A percentile compares a stretch with the other conserved stretches of the same genome.
Evolutionary conservation across 2,329 filamentous ascomycete species (phyloP).

Genomic region (Myriosclerotinia scirpicola): DNA sequence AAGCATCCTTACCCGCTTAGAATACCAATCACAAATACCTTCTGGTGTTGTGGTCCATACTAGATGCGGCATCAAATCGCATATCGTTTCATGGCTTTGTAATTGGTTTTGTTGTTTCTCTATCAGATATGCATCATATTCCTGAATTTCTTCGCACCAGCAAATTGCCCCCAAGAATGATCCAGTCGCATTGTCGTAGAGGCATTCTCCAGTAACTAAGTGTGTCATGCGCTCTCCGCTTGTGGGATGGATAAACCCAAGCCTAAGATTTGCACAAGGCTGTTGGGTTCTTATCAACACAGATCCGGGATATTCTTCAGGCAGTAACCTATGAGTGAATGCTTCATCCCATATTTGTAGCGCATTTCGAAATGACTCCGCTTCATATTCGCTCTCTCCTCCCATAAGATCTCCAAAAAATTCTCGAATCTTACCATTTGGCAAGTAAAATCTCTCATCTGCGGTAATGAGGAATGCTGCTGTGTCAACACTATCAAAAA

Average conservation of each 20-base stretch:
- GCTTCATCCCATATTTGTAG: slow-evolving; percentile 32
- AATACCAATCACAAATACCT: slow-evolving; percentile 32
- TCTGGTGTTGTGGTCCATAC: slow-evolving; percentile 32
- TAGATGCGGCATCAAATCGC: slow-evolving; percentile 34
- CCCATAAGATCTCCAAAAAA: slow-evolving; percentile 30
- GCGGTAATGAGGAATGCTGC: slow-evolving; percentile 29
- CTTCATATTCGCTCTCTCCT: slow-evolving; percentile 26
- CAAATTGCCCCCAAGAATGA: slow-evolving; percentile 33
- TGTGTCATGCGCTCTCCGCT: slow-evolving; percentile 27
- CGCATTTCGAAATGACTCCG: slow-evolving; percentile 13
- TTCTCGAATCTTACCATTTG: slow-evolving; percentile 29
- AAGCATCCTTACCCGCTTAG: slow-evolving; percentile 27
- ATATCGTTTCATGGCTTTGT: slow-evolving; percentile 33
- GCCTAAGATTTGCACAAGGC: slow-evolving; percentile 28
- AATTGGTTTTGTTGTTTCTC: slow-evolving; percentile 26
- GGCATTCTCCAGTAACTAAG: slow-evolving; percentile 30
- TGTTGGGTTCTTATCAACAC: slow-evolving; percentile 22
- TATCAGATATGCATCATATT: slow-evolving; percentile 28
- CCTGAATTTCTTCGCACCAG: slow-evolving; percentile 32
- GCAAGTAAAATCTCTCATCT: slow-evolving; percentile 31
- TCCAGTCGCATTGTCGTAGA: slow-evolving; percentile 34
- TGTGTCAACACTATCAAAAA: slow-evolving; percentile 31
- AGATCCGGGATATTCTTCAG: slow-evolving; percentile 28
- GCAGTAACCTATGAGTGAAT: slow-evolving; percentile 24
- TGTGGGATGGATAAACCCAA: slow-evolving; percentile 27